Base-by-base conservation (phyloP, 1,139 yeast genomes). In the Insectozyma bohioensis region DNA sequence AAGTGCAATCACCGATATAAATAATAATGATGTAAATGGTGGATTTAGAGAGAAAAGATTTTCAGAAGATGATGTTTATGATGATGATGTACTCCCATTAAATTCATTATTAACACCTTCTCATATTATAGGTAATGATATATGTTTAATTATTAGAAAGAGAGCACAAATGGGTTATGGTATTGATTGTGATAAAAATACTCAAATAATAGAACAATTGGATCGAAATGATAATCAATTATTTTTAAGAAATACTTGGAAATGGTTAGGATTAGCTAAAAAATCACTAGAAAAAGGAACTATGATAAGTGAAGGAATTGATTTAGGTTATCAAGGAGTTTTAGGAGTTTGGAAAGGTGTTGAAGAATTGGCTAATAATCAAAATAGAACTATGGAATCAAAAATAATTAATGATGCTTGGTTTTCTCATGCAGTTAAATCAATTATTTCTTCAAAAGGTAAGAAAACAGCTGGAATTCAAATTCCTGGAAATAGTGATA, bases 311-410 rank as follows among this genome's bases (percentile, higher is more conserved):
- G 80, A 78, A 16, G 72, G 72, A 6, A 63, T 86, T 19, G 97
- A 92, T 53, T 69, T 92, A 24, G 94, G 95, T 2, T 88, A 77
- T 54, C 83, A 85, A 47, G 98, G 97, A 6, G 94, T 90, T 2
- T 58, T 79, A 21, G 95, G 95, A 10, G 80, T 90, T 24, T 92
- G 97, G 97, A 80, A 79, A 45, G 95, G 95, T 12, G 71, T 75
- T 7, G 74, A 72, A 3, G 86, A 83, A 22, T 63, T 85, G 17
- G 24, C 19, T 14, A 63, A 69, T 9, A 70, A 70, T 21, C 85
- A 83, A 42, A 72, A 69, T 26, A 58, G 87, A 26, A 72, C 70
- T 32, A 59, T 58, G 10, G 61, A 58, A 4, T 48, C 63, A 12
- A 58, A 54, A 5, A 48, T 65, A 0, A 48, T 63, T 1, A 56